A percentile compares a stretch with the other conserved stretches of the same genome.
These are phyloP conservation scores for Vigna radiata DNA, from an alignment of 306 rosid genomes.

Conservation along the genomic window DNA sequence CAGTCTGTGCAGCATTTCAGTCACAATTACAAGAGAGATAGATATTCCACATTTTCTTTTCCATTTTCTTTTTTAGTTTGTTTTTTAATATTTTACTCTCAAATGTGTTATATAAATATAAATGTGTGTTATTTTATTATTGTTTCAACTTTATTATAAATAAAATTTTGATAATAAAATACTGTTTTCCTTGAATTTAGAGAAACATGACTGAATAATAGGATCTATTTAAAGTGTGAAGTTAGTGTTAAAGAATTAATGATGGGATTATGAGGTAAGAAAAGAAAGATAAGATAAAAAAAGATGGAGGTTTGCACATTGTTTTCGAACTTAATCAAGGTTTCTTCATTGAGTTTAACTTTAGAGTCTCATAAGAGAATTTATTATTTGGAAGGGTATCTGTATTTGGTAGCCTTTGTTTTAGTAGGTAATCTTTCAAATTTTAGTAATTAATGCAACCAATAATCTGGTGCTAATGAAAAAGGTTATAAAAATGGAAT, in stretches of 20 bases:
- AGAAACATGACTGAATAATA: background rate
- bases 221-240: background rate
- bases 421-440: conserved; percentile 48
- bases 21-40: background rate
- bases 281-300: conserved; percentile 7
- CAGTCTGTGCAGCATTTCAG: background rate
- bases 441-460: conserved; percentile 43
- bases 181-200: background rate
- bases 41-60: too few relatives aligned
- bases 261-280: background rate
- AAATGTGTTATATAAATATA: too few relatives aligned
- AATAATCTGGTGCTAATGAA: conserved; percentile 29
- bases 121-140: too few relatives aligned
- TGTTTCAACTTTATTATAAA: background rate
- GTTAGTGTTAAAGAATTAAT: background rate
- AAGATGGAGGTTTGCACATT: conserved; percentile 41
- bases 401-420: conserved; percentile 45
- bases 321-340: conserved; percentile 40
- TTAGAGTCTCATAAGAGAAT: conserved; percentile 27
- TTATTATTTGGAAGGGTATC: conserved; percentile 7
- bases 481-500: background rate
- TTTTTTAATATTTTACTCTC: too few relatives aligned
- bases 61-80: too few relatives aligned
- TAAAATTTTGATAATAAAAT: background rate
- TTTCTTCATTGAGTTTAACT: conserved; percentile 34